A percentile compares a stretch with the other conserved stretches of the same genome.
phyloP scores from a whole-genome alignment of 192 early-diverging fungal genomes.

The Coemansia erecta region DNA sequence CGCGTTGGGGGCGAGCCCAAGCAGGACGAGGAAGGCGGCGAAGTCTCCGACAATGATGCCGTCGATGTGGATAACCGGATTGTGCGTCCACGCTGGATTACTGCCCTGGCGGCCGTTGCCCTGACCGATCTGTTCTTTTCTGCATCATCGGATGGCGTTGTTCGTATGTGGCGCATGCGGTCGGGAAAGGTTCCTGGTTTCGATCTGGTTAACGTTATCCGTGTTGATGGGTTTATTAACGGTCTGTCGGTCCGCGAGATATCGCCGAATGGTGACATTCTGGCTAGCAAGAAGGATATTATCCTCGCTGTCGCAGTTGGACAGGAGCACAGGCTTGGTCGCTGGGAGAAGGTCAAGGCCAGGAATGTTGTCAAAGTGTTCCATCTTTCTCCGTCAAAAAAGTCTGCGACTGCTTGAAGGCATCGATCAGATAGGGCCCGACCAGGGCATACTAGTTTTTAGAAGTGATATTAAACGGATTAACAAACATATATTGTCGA shows the following conservation, averaged over 20 bases:
- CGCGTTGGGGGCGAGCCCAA: background rate
- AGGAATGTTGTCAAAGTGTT: conserved; percentile 75
- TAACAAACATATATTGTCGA: too few relatives aligned
- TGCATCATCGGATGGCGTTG: conserved; percentile 82
- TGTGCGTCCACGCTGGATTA: conserved; percentile 76
- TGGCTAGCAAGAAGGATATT: conserved; percentile 24
- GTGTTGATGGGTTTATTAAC: conserved; percentile 65
- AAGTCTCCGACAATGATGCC: background rate
- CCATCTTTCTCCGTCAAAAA: conserved; percentile 41
- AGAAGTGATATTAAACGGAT: too few relatives aligned
- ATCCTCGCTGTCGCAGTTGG: conserved; percentile 72
- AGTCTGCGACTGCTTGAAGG: too few relatives aligned
- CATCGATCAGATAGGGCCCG: too few relatives aligned
- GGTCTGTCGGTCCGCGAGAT: conserved; percentile 37
- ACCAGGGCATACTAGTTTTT: too few relatives aligned
- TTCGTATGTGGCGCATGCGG: conserved; percentile 85
- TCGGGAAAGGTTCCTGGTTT: conserved; percentile 60
- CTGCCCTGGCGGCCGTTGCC: conserved; percentile 73
- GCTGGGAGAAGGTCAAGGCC: conserved; percentile 83
- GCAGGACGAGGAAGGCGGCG: background rate
- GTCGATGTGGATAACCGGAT: background rate
- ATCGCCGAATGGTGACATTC: background rate
- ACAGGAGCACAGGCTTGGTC: conserved; percentile 86
- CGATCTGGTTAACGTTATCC: conserved; percentile 54
- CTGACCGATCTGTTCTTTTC: conserved; percentile 90